Conservation (phyloP, 768 basidiomycete genomes). For the Obba rivulosa region DNA sequence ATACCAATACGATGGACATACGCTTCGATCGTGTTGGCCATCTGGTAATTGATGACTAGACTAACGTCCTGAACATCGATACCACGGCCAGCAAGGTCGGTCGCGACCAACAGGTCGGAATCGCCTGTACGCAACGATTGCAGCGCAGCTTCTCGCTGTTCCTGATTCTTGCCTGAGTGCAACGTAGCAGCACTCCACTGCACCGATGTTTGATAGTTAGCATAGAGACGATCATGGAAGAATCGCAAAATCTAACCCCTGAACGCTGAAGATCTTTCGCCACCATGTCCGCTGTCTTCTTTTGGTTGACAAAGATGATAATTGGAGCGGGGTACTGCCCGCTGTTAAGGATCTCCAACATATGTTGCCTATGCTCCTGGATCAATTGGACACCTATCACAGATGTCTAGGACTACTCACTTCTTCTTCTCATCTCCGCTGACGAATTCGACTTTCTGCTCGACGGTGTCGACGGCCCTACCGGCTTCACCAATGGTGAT, state of each 20-base stretch:
- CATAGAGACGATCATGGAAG: not conserved
- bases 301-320: constrained; percentile 99
- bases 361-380: constrained; percentile 49
- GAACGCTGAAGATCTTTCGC: constrained; percentile 89
- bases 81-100: constrained; percentile 96
- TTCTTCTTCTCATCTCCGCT: constrained; percentile 95
- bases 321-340: constrained; percentile 83
- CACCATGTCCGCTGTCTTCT: constrained; percentile 98
- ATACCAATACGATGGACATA: constrained; percentile 97
- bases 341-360: constrained; percentile 92
- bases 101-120: constrained; percentile 88
- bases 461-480: constrained; percentile 96
- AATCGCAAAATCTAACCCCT: constrained; percentile 51
- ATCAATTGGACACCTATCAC: constrained; percentile 7
- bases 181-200: constrained; percentile 89
- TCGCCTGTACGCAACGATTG: constrained; percentile 83
- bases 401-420: constrained; percentile 37
- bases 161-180: constrained; percentile 97
- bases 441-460: constrained; percentile 93
- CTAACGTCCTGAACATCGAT: constrained; percentile 98
- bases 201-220: constrained; percentile 1
- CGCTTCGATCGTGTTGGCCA: constrained; percentile 93
- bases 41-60: constrained; percentile 96
- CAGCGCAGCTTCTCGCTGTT: constrained; percentile 91
- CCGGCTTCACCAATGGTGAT: constrained; percentile 99